Conservation (phyloP, 352 stramenopile species). For the Globisporangium lucens region DNA sequence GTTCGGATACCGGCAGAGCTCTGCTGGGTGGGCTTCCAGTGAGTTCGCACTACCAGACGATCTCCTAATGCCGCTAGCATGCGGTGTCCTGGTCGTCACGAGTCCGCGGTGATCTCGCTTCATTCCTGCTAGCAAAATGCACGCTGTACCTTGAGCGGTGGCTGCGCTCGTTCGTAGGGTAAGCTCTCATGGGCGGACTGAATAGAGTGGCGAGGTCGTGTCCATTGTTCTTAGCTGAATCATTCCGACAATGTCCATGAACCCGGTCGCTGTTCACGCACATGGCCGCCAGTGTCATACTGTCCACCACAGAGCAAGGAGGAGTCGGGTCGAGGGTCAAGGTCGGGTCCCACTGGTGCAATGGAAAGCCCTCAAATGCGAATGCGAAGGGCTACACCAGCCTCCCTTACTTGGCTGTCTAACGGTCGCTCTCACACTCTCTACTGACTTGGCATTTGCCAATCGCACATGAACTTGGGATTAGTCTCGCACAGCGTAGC, state of each 20-base stretch:
- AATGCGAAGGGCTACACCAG: background rate
- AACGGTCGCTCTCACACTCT: constrained; percentile 2
- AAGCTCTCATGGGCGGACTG: too few species aligned
- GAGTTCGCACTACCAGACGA: background rate
- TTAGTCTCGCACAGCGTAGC: background rate
- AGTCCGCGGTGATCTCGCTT: constrained; percentile 12
- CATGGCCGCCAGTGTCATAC: constrained; percentile 12
- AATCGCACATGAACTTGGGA: background rate
- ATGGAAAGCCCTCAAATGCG: too few species aligned
- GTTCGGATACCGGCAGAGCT: constrained; percentile 64
- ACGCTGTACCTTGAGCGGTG: background rate
- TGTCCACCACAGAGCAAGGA: background rate
- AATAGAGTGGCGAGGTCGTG: too few species aligned
- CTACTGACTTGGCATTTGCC: background rate
- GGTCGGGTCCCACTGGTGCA: constrained; percentile 4
- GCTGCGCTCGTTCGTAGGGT: too few species aligned
- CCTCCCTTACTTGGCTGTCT: background rate
- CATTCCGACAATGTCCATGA: background rate
- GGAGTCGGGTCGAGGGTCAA: constrained; percentile 1
- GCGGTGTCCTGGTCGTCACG: background rate
- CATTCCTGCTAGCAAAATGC: background rate
- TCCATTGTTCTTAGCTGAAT: background rate
- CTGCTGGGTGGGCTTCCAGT: background rate
- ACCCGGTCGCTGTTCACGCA: background rate
- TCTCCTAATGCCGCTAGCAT: background rate